Conservation (phyloP, 1,139 yeast genomes). For the Yamadazyma kanchanaburiensis region DNA sequence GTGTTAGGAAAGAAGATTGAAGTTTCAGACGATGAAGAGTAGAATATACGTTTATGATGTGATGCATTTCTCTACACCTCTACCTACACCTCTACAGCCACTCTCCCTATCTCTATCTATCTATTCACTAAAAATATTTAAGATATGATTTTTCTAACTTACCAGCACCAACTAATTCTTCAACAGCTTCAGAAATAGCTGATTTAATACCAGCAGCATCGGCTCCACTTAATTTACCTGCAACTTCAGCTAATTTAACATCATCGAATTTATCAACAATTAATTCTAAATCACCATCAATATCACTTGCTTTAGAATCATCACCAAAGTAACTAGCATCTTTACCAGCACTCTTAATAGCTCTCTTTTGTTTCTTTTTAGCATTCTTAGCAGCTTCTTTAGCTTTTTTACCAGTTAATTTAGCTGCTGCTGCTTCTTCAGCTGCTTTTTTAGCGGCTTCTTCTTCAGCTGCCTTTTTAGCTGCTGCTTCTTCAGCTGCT, state of each 20-base stretch:
- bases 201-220: constrained; percentile 52
- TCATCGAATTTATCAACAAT: constrained; percentile 81
- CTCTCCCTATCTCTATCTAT: background rate
- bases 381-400: constrained; percentile 97
- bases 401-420: constrained; percentile 77
- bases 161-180: constrained; percentile 34
- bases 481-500: constrained; percentile 83
- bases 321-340: constrained; percentile 85
- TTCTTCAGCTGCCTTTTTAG: constrained; percentile 73
- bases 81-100: background rate
- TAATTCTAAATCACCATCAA: constrained; percentile 77
- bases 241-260: constrained; percentile 65
- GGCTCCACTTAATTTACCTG: constrained; percentile 54
- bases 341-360: constrained; percentile 78
- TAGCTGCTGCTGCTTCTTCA: constrained; percentile 95
- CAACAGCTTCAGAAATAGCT: constrained; percentile 46
- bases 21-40: constrained; percentile 28
- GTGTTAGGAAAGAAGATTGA: constrained; percentile 40
- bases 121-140: constrained; percentile 27
- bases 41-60: background rate
- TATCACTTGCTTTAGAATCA: constrained; percentile 58
- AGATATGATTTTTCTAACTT: constrained; percentile 29
- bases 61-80: background rate
- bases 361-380: constrained; percentile 97
- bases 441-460: constrained; percentile 70